These are phyloP conservation scores for Cladophialophora immunda DNA, from an alignment of 2,329 filamentous ascomycete genomes.

Conservation along the genomic window DNA sequence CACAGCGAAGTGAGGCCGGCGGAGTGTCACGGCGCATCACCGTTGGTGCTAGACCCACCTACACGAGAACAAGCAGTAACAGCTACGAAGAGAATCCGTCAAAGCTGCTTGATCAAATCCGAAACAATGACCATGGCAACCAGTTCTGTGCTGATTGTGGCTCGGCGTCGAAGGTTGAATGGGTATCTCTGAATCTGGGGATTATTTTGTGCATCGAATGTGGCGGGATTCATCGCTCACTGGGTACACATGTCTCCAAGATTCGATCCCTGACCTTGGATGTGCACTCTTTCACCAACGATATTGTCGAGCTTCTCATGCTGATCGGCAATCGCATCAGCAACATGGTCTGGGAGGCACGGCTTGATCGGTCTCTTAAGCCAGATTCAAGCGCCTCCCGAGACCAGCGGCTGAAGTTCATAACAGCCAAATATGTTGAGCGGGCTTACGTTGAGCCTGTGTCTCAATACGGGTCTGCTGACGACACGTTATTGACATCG, in stretches of 20 bases:
- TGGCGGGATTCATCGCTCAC: conserved; percentile 93
- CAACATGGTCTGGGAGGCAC: conserved; percentile 96
- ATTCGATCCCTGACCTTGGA: conserved; percentile 94
- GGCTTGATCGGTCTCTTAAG: conserved; percentile 76
- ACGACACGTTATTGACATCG: conserved; percentile 88
- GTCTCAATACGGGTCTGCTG: conserved; percentile 77
- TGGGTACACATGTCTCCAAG: conserved; percentile 98
- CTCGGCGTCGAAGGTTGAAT: conserved; percentile 91
- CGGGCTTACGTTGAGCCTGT: conserved; percentile 78
- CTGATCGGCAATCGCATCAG: conserved; percentile 92
- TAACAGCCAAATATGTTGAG: conserved; percentile 93
- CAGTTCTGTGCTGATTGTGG: conserved; percentile 94
- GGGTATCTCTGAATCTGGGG: conserved; percentile 97
- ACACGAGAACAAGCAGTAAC: conserved; percentile 73
- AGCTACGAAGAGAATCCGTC: conserved; percentile 79
- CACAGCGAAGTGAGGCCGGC: conserved; percentile 54
- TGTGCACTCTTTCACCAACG: conserved; percentile 93
- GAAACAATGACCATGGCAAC: conserved; percentile 91
- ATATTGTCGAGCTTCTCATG: conserved; percentile 93
- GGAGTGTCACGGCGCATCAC: conserved; percentile 85
- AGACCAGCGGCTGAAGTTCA: conserved; percentile 92
- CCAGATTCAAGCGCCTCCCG: conserved; percentile 79
- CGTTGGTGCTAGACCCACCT: conserved; percentile 83
- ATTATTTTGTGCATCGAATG: conserved; percentile 98
- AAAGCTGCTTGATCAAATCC: conserved; percentile 83